Percentiles rank a stretch among this genome's conserved stretches.
Conservation (phyloP, 2,329 filamentous ascomycete genomes). For the Calonectria honghensis region DNA sequence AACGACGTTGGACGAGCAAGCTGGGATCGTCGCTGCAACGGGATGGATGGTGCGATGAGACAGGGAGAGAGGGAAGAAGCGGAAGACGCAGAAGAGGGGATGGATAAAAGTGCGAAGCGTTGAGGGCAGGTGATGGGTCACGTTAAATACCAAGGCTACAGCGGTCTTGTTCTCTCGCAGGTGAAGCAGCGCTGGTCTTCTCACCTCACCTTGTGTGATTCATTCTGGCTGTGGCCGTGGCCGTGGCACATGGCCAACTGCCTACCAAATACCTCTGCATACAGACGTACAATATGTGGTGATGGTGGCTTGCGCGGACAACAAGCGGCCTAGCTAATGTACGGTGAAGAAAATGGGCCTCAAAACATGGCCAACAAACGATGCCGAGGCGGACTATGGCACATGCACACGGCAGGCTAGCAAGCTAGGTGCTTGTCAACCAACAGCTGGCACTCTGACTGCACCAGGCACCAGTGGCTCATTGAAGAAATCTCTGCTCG, state of each 20-base stretch:
- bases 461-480: constrained; percentile 24
- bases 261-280: constrained; percentile 10
- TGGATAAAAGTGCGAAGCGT: constrained; percentile 20
- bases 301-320: constrained; percentile 29
- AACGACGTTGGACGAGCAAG: constrained; percentile 13
- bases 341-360: constrained; percentile 27
- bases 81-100: not conserved
- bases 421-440: constrained; percentile 16
- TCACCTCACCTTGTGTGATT: not conserved
- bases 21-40: constrained; percentile 14
- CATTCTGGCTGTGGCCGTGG: constrained; percentile 7
- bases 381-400: constrained; percentile 17
- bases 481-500: constrained; percentile 9
- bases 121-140: constrained; percentile 22
- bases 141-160: constrained; percentile 25
- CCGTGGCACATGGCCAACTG: constrained; percentile 16
- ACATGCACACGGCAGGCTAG: constrained; percentile 9
- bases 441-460: constrained; percentile 24
- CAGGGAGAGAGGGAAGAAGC: not conserved
- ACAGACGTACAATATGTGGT: constrained; percentile 9
- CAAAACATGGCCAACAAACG: constrained; percentile 21
- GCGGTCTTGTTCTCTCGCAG: not conserved
- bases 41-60: constrained; percentile 24
- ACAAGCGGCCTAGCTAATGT: constrained; percentile 16
- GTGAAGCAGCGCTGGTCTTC: constrained; percentile 4